Evolutionary conservation across 2,329 filamentous ascomycete genomes (phyloP).

Genomic region (Trichophyton rubrum): DNA sequence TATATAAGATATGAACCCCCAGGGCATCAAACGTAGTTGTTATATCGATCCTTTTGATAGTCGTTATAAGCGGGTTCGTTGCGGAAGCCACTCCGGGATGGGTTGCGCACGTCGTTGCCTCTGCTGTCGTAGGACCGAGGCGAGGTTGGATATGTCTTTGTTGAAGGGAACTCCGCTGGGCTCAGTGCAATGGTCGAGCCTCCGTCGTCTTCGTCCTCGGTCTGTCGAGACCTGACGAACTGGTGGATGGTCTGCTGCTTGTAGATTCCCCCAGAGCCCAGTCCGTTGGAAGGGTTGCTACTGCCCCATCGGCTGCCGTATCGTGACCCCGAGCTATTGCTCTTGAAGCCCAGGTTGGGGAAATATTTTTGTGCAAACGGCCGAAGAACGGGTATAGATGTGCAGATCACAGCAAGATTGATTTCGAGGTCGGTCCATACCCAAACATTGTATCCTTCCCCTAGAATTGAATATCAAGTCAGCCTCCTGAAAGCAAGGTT

Average conservation of each 20-base stretch:
- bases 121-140: background rate
- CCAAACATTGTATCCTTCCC: slow-evolving; percentile 15
- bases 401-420: slow-evolving; percentile 17
- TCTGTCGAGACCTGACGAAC: background rate
- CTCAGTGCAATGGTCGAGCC: background rate
- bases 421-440: slow-evolving; percentile 15
- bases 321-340: background rate
- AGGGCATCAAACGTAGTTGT: background rate
- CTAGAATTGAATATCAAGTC: slow-evolving; percentile 4
- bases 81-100: background rate
- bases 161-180: background rate
- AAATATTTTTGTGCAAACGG: slow-evolving; percentile 13
- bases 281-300: background rate
- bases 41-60: background rate
- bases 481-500: background rate
- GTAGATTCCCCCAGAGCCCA: slow-evolving; percentile 2
- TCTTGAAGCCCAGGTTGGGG: slow-evolving; percentile 5
- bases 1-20: background rate
- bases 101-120: background rate
- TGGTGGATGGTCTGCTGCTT: slow-evolving; percentile 11
- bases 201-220: slow-evolving; percentile 1
- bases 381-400: slow-evolving; percentile 14
- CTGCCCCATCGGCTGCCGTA: slow-evolving; percentile 2
- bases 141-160: background rate
- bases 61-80: background rate